phyloP scores from a whole-genome alignment of 2,329 filamentous ascomycete species.

The Xylaria sp. region DNA sequence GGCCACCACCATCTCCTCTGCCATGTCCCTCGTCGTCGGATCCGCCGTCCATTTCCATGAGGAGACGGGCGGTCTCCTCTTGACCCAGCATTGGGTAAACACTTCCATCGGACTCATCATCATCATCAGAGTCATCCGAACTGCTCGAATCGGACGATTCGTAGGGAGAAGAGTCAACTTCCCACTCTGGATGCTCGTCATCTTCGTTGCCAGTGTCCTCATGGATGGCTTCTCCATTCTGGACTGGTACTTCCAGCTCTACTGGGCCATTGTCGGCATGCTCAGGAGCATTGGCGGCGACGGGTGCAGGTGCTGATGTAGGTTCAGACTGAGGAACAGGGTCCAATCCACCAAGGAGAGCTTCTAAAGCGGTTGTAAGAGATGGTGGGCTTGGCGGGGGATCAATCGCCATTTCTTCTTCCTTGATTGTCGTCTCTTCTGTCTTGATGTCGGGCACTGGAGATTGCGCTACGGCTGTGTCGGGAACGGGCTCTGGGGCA shows the following conservation, averaged over 20 bases:
- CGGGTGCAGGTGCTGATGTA: conserved; percentile 6
- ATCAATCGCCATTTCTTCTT: conserved; percentile 18
- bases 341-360: conserved; percentile 30
- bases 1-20: conserved; percentile 39
- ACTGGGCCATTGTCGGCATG: not conserved
- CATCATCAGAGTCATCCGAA: conserved; percentile 55
- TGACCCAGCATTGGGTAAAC: conserved; percentile 66
- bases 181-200: conserved; percentile 67
- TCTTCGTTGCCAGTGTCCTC: not conserved
- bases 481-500: not conserved
- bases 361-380: conserved; percentile 32
- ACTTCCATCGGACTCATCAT: conserved; percentile 40
- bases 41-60: conserved; percentile 77
- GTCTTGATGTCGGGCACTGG: conserved; percentile 1
- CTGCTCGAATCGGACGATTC: conserved; percentile 56
- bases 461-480: conserved; percentile 4
- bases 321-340: conserved; percentile 11
- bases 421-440: not conserved
- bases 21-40: conserved; percentile 68
- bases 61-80: conserved; percentile 74
- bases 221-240: conserved; percentile 2
- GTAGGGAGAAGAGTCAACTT: conserved; percentile 71
- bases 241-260: not conserved
- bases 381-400: conserved; percentile 31
- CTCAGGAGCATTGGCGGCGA: not conserved